phyloP scores from a whole-genome alignment of 2,329 filamentous ascomycete species.

The Pseudogymnoascus sp. region DNA sequence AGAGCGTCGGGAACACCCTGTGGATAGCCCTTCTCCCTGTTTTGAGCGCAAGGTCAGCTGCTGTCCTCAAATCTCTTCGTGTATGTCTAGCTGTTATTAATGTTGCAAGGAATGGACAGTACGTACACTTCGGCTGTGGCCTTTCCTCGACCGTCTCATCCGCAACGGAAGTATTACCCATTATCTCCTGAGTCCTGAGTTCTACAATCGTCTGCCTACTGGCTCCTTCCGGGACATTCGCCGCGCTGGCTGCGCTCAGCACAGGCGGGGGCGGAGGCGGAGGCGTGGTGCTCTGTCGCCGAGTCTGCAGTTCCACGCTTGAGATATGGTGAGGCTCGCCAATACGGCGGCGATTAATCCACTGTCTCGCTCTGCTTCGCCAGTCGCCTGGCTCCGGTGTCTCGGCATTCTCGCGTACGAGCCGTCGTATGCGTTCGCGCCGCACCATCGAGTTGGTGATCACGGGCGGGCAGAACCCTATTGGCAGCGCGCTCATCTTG shows the following conservation, averaged over 20 bases:
- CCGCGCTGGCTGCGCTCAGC: not conserved
- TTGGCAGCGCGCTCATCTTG: slow-evolving; percentile 72
- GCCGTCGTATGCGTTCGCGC: slow-evolving; percentile 59
- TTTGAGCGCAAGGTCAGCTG: not conserved
- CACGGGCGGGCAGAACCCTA: slow-evolving; percentile 52
- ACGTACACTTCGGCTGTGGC: slow-evolving; percentile 18
- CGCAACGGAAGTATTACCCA: slow-evolving; percentile 4
- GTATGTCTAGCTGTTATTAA: not conserved
- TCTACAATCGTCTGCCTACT: slow-evolving; percentile 19
- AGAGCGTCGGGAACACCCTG: slow-evolving; percentile 24
- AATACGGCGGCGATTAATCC: not conserved
- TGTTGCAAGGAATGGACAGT: not conserved
- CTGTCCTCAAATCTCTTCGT: not conserved
- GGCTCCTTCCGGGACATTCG: not conserved
- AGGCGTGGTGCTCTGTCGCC: not conserved
- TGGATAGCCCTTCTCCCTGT: slow-evolving; percentile 19
- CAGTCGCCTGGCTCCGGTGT: slow-evolving; percentile 40
- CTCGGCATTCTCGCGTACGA: not conserved
- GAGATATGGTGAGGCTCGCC: not conserved
- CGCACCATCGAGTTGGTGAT: slow-evolving; percentile 84
- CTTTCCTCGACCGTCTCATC: slow-evolving; percentile 14
- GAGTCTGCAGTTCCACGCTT: not conserved
- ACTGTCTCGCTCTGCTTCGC: slow-evolving; percentile 28
- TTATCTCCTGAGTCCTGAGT: slow-evolving; percentile 20
- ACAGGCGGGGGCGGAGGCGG: not conserved